Evolutionary conservation across 2,329 filamentous ascomycete species (phyloP), one percentile per base, ranked within the genome.

Genomic region (Sphaerostilbella broomeana): DNA sequence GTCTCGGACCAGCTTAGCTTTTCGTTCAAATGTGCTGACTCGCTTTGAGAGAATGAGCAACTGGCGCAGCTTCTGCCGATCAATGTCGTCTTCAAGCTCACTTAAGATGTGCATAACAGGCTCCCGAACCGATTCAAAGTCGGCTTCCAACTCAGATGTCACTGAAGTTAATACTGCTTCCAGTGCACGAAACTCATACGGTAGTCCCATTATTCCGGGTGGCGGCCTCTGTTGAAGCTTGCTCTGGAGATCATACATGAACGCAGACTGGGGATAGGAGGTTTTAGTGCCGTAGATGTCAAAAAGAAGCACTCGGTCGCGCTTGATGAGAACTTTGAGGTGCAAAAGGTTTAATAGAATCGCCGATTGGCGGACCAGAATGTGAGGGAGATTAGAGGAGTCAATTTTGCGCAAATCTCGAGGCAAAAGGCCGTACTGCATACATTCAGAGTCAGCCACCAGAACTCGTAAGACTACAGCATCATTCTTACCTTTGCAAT

Each of bases 321-420:
- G 79, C 67, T 95, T 95, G 60, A 98, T 95, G 17, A 98, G 74
- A 38, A 95, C 92, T 45, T 92, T 86, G 33, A 98, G 78, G 61
- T 98, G 92, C n/a, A 97, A 77, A 9, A 98, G 74, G 57, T 97
- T 98, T 51, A 98, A 84, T 2, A 98, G 73, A 47, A 98, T 97
- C 4, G 90, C 87, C 6, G 85, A 89, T 6, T 87, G 88, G 22
- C 92, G 87, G 48, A 98, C 81, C 48, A 97, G 81, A 42, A 98
- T 97, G 56, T 95, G 89, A 7, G 92, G 92, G 16, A 98, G 77
- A 45, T 94, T 86, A 43, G 87, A 95, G 11, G 89, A 95, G 61
- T 98, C 92, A 56, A 98, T 95, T 65, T 98, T 98, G 53, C 92
- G 85, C 41, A 98, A 71, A 68, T 98, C 92, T 46, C 92, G 89